Evolutionary conservation across 2,329 filamentous ascomycete genomes (phyloP).

Genomic region (Colletotrichum neosansevieriae): DNA sequence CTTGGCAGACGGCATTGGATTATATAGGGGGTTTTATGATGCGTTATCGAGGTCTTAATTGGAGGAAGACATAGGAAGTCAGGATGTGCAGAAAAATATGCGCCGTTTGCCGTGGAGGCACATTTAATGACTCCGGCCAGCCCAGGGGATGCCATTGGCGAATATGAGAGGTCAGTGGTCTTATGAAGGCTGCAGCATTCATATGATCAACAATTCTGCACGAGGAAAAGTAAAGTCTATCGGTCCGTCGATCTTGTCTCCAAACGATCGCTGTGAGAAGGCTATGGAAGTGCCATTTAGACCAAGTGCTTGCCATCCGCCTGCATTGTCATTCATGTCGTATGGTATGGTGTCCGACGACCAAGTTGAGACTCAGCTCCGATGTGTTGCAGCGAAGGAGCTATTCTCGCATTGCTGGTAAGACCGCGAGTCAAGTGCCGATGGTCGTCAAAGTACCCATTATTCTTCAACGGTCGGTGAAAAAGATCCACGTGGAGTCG

Average conservation of each 20-base stretch:
- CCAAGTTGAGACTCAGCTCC: background rate
- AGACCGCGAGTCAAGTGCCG: slow-evolving; percentile 1
- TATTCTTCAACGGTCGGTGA: background rate
- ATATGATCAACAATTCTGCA: no score
- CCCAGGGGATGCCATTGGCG: no score
- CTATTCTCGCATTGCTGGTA: background rate
- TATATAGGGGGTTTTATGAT: background rate
- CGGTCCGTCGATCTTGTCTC: no score
- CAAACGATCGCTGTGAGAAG: no score
- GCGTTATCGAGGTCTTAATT: background rate
- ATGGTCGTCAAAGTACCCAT: background rate
- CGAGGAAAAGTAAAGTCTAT: no score
- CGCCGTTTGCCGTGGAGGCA: background rate
- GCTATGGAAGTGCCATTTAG: no score
- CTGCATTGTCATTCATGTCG: no score
- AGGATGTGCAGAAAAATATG: background rate
- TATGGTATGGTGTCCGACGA: no score
- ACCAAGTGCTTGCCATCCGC: no score
- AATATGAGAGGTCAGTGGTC: no score
- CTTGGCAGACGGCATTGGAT: slow-evolving; percentile 11
- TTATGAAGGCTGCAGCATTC: no score
- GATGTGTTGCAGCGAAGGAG: background rate
- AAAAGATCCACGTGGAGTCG: background rate
- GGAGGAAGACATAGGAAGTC: background rate
- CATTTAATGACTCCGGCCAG: background rate